A percentile compares a stretch with the other conserved stretches of the same genome.
These are phyloP conservation scores for Linderniella brevidens DNA, from an alignment of 257 asterid genomes.

Conservation along the genomic window DNA sequence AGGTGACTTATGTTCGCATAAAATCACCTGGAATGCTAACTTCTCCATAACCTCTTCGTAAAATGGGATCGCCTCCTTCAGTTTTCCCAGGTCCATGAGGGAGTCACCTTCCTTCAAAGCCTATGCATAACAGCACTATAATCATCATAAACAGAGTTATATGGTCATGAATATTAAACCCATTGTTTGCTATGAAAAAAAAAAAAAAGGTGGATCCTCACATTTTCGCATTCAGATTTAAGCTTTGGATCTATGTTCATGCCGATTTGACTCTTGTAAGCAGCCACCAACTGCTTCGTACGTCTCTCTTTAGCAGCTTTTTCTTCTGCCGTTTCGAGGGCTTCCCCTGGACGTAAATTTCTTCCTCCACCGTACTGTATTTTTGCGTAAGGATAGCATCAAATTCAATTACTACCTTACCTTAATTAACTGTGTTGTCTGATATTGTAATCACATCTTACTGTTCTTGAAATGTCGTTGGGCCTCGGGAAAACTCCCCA, in stretches of 20 bases:
- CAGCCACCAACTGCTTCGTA: slow-evolving; percentile 55
- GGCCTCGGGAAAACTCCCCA: slow-evolving; percentile 99
- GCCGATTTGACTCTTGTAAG: slow-evolving; percentile 57
- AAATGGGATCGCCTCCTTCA: slow-evolving; percentile 62
- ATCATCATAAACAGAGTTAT: slow-evolving; percentile 10
- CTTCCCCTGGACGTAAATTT: slow-evolving; percentile 71
- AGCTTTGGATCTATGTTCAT: slow-evolving; percentile 46
- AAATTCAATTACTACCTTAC: background rate
- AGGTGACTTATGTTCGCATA: background rate
- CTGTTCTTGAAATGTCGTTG: slow-evolving; percentile 62
- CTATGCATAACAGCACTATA: slow-evolving; percentile 58
- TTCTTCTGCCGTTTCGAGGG: slow-evolving; percentile 63
- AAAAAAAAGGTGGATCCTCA: background rate
- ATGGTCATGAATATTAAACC: background rate
- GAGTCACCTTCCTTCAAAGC: slow-evolving; percentile 66
- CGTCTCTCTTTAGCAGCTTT: slow-evolving; percentile 60
- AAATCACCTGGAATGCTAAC: slow-evolving; percentile 46
- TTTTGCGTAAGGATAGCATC: background rate
- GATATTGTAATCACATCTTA: slow-evolving; percentile 14
- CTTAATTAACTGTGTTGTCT: background rate
- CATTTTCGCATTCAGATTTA: slow-evolving; percentile 70
- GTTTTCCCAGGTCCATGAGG: slow-evolving; percentile 70
- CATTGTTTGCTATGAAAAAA: background rate
- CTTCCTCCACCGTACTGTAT: slow-evolving; percentile 85
- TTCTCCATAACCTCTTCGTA: slow-evolving; percentile 63